phyloP scores from a whole-genome alignment of 1,284 basidiomycete genomes.

The Leccinum cinnamomeum region DNA sequence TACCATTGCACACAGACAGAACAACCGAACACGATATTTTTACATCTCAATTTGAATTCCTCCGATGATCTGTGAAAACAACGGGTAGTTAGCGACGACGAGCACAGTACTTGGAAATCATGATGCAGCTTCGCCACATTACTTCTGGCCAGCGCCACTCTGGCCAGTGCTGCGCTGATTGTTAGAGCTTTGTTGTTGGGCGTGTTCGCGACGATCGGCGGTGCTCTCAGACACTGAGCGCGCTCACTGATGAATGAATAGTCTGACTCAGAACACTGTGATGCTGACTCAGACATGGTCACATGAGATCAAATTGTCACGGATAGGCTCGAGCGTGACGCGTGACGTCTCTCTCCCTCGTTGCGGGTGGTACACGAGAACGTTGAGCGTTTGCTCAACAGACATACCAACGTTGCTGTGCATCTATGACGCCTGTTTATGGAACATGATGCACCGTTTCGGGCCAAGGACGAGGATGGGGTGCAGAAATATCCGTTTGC shows the following conservation, averaged over 20 bases:
- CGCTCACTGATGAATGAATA: background rate
- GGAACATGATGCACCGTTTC: no score
- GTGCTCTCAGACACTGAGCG: conserved; percentile 6
- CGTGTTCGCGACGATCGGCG: conserved; percentile 4
- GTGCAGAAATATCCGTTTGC: no score
- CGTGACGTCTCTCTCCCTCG: no score
- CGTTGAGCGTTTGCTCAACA: no score
- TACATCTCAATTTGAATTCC: background rate
- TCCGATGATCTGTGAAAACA: background rate
- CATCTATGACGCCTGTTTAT: no score
- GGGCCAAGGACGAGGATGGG: no score
- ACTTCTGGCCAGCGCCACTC: conserved; percentile 5
- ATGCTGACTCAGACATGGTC: no score
- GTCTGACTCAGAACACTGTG: no score
- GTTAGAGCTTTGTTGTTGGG: background rate
- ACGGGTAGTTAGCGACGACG: background rate
- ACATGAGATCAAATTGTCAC: no score
- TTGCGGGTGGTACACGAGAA: no score
- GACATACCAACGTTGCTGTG: no score
- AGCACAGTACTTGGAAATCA: background rate
- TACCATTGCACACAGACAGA: background rate
- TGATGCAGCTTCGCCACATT: background rate
- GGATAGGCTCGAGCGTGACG: no score
- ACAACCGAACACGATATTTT: background rate
- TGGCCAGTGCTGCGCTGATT: background rate